These are phyloP conservation scores for Chaetomiaceae sp. DNA, from an alignment of 2,329 filamentous ascomycete genomes.

Conservation along the genomic window DNA sequence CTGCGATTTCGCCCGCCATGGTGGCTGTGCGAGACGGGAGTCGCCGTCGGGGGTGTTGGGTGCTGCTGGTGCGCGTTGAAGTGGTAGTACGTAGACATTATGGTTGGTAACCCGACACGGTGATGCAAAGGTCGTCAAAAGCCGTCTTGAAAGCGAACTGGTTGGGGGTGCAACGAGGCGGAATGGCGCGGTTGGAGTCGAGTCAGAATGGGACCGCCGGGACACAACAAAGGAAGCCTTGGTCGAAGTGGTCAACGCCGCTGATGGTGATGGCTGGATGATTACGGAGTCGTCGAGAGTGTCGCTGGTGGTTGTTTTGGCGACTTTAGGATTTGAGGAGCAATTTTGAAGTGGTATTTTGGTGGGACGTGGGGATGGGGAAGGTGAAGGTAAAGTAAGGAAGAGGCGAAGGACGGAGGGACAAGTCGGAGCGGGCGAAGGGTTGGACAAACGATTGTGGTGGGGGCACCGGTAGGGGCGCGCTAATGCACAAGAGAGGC, in stretches of 20 bases:
- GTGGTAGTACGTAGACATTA: constrained; percentile 62
- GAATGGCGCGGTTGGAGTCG: background rate
- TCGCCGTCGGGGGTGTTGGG: constrained; percentile 49
- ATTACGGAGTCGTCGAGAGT: constrained; percentile 5
- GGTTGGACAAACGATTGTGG: constrained; percentile 25
- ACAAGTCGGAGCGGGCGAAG: constrained; percentile 26
- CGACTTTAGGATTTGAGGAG: constrained; percentile 11
- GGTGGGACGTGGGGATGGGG: constrained; percentile 24
- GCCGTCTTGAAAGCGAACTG: constrained; percentile 12
- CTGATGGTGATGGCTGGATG: background rate
- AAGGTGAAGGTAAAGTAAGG: constrained; percentile 26
- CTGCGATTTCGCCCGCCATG: constrained; percentile 82
- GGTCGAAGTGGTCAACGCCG: background rate
- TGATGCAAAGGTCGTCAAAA: constrained; percentile 12
- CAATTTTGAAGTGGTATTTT: constrained; percentile 20
- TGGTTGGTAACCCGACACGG: constrained; percentile 18
- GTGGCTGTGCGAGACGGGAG: constrained; percentile 65
- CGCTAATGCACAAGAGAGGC: constrained; percentile 27
- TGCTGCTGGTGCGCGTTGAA: constrained; percentile 57
- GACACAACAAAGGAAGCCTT: constrained; percentile 21
- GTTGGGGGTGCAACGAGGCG: background rate
- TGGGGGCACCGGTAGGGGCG: constrained; percentile 22
- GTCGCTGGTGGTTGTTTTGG: constrained; percentile 10
- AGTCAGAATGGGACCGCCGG: constrained; percentile 5
- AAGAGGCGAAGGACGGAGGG: constrained; percentile 27